Evolutionary conservation across 1,284 basidiomycete genomes (phyloP).

Genomic region (Trichosporon sp.): DNA sequence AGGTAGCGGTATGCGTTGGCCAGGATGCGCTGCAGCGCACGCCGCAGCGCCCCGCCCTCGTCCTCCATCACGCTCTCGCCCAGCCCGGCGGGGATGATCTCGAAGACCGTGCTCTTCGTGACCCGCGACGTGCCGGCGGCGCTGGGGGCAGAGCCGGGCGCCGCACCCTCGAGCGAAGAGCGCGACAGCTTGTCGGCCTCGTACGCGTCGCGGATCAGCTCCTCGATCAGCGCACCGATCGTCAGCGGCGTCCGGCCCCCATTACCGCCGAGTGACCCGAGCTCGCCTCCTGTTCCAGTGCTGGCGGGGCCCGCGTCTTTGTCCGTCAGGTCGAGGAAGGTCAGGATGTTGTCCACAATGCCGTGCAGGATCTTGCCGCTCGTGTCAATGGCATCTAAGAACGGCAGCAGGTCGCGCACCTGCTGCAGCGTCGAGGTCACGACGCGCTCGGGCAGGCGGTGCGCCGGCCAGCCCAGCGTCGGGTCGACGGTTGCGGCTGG

Average conservation of each 20-base stretch:
- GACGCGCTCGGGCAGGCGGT: neutral
- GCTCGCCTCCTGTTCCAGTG: neutral
- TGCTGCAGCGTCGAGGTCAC: conserved; percentile 30
- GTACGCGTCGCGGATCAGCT: conserved; percentile 37
- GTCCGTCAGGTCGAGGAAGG: conserved; percentile 39
- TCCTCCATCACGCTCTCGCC: conserved; percentile 43
- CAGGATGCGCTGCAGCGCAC: conserved; percentile 40
- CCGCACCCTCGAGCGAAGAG: conserved; percentile 30
- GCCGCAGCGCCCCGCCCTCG: conserved; percentile 34
- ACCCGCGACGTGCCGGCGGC: neutral
- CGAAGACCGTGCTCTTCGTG: neutral
- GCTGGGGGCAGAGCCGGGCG: conserved; percentile 12
- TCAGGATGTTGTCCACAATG: conserved; percentile 48
- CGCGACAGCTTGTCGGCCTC: conserved; percentile 39
- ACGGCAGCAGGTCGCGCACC: conserved; percentile 39
- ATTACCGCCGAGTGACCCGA: conserved; percentile 2
- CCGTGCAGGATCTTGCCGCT: conserved; percentile 43
- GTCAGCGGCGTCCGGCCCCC: conserved; percentile 24
- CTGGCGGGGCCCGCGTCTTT: conserved; percentile 23
- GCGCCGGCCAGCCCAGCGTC: conserved; percentile 11
- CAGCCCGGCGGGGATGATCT: neutral
- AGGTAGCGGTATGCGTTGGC: conserved; percentile 46
- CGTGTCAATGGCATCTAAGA: conserved; percentile 46
- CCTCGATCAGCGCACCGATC: conserved; percentile 40
- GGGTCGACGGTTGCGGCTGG: neutral